Evolutionary conservation across 2,329 filamentous ascomycete species (phyloP).

Genomic region (Biscogniauxia mediterranea): DNA sequence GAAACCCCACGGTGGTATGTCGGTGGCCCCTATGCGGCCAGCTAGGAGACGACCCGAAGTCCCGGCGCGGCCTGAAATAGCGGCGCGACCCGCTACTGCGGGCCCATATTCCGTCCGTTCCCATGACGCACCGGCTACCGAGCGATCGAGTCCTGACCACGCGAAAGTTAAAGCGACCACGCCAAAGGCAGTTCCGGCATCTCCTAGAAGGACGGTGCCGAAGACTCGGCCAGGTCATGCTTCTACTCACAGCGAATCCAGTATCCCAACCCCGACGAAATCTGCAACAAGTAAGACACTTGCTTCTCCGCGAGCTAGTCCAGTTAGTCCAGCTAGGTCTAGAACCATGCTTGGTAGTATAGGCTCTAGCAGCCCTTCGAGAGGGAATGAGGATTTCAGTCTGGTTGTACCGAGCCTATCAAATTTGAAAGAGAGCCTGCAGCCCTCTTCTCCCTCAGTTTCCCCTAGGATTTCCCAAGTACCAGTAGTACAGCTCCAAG

Average conservation of each 20-base stretch:
- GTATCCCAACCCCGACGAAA: conserved; percentile 44
- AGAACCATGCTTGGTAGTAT: conserved; percentile 29
- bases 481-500: conserved; percentile 27
- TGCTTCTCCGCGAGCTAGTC: conserved; percentile 43
- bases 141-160: conserved; percentile 48
- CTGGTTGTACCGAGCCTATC: conserved; percentile 50
- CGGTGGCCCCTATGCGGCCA: conserved; percentile 62
- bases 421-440: conserved; percentile 32
- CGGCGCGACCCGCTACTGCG: conserved; percentile 60
- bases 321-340: conserved; percentile 40
- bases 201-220: conserved; percentile 51
- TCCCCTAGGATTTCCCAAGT: conserved; percentile 33
- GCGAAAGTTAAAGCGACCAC: conserved; percentile 46
- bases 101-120: conserved; percentile 63
- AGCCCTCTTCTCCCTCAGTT: conserved; percentile 21
- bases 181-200: conserved; percentile 50
- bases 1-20: conserved; percentile 56
- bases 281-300: conserved; percentile 32
- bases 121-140: conserved; percentile 42
- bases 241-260: conserved; percentile 51
- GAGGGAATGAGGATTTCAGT: conserved; percentile 52
- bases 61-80: conserved; percentile 50
- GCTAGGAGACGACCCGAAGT: conserved; percentile 54
- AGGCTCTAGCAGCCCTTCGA: conserved; percentile 42
- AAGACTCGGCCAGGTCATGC: conserved; percentile 47